Conservation (phyloP, 2,329 filamentous ascomycete species). For the Trichophaea hybrida region DNA sequence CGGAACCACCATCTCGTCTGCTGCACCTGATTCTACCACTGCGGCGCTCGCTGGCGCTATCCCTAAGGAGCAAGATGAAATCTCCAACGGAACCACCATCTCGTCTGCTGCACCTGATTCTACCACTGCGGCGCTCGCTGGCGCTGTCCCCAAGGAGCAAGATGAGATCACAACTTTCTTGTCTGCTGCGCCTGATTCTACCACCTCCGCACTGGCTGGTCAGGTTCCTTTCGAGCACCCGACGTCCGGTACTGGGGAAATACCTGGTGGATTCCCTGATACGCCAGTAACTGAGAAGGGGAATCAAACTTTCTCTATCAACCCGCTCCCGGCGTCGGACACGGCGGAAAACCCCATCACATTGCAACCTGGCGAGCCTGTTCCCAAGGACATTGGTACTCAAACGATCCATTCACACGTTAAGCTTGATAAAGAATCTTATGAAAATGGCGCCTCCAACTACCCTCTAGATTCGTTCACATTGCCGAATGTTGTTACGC, state of each 20-base stretch:
- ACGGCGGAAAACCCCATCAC: constrained; percentile 64
- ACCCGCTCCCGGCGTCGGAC: constrained; percentile 47
- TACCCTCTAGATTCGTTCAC: constrained; percentile 35
- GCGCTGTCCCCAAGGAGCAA: constrained; percentile 48
- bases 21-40: constrained; percentile 51
- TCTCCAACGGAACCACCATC: constrained; percentile 43
- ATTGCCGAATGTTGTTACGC: constrained; percentile 36
- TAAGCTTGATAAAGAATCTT: constrained; percentile 68
- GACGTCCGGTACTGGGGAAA: constrained; percentile 28
- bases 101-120: constrained; percentile 56
- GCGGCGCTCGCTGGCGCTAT: constrained; percentile 51
- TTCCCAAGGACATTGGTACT: constrained; percentile 45
- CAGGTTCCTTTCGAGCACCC: constrained; percentile 47
- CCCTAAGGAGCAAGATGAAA: constrained; percentile 25
- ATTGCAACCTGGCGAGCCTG: constrained; percentile 63
- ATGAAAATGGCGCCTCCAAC: constrained; percentile 58
- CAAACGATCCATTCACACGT: constrained; percentile 55
- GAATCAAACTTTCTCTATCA: constrained; percentile 40
- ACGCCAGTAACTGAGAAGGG: constrained; percentile 46
- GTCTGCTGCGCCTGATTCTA: constrained; percentile 53
- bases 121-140: constrained; percentile 57
- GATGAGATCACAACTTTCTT: constrained; percentile 43
- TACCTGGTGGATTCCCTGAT: constrained; percentile 57
- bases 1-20: constrained; percentile 2
- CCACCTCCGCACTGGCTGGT: constrained; percentile 55